Evolutionary conservation across 139 green algal genomes (phyloP).

Genomic region (Chlamydomonas incerta): DNA sequence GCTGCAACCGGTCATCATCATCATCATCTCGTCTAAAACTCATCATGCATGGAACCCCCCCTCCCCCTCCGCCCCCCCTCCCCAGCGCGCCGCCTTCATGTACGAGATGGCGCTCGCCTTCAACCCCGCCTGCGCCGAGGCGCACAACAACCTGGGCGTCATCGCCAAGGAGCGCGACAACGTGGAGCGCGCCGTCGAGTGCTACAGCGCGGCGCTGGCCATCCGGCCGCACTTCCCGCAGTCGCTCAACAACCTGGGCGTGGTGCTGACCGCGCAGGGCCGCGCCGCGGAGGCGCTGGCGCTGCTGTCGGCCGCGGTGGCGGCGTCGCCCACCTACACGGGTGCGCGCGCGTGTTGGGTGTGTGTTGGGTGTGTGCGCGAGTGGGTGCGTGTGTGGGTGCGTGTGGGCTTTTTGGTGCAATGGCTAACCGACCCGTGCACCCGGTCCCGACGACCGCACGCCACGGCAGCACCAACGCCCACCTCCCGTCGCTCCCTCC

Average conservation of each 20-base stretch:
- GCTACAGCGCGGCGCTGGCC: constrained; percentile 70
- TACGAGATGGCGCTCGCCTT: constrained; percentile 89
- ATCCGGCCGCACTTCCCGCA: constrained; percentile 80
- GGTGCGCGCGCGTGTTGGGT: constrained; percentile 24
- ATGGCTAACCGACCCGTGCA: no score
- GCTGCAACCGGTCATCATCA: no score
- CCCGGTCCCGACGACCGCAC: no score
- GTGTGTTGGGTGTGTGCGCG: not conserved
- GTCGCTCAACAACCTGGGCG: constrained; percentile 96
- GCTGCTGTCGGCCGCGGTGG: constrained; percentile 85
- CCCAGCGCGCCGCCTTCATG: constrained; percentile 87
- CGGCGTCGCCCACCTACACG: constrained; percentile 78
- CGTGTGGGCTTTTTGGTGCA: not conserved
- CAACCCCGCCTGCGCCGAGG: constrained; percentile 87
- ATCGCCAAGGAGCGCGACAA: constrained; percentile 87
- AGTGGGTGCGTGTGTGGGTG: not conserved
- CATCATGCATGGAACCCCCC: no score
- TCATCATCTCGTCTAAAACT: no score
- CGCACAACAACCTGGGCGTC: constrained; percentile 95
- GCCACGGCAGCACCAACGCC: no score
- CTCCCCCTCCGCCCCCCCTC: no score
- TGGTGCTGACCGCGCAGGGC: constrained; percentile 91
- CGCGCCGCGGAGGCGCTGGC: constrained; percentile 80
- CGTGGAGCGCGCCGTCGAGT: constrained; percentile 72
- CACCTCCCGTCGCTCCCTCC: not conserved